Percentiles rank a stretch among this genome's conserved stretches.
These are phyloP conservation scores for Aphelidium insulamus DNA, from an alignment of 371 early-diverging fungal species.

Conservation along the genomic window DNA sequence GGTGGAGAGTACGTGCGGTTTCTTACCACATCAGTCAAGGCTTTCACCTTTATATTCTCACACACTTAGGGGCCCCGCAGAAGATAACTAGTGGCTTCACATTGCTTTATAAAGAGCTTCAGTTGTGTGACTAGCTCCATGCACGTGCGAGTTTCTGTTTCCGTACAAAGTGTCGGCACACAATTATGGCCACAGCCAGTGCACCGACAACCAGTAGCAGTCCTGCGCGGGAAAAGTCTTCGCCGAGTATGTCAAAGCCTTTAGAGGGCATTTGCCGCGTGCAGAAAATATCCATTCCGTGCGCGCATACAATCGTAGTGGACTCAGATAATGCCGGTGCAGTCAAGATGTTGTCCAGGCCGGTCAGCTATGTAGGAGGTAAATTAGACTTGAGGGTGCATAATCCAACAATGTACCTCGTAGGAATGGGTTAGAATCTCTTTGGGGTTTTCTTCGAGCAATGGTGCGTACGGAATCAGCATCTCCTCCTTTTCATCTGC, in stretches of 20 bases:
- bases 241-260: slow-evolving; percentile 73
- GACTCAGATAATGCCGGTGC: slow-evolving; percentile 66
- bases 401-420: slow-evolving; percentile 13
- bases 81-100: too few species aligned
- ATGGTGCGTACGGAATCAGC: slow-evolving; percentile 47
- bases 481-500: slow-evolving; percentile 49
- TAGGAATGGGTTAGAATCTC: slow-evolving; percentile 45
- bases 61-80: too few species aligned
- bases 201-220: slow-evolving; percentile 57
- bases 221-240: slow-evolving; percentile 65
- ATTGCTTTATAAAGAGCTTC: too few species aligned
- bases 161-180: slow-evolving; percentile 45
- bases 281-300: slow-evolving; percentile 73
- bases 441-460: slow-evolving; percentile 41
- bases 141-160: too few species aligned
- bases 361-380: slow-evolving; percentile 17
- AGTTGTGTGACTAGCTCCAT: too few species aligned
- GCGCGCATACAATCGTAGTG: slow-evolving; percentile 67
- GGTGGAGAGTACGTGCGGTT: too few species aligned
- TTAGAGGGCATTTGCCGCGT: slow-evolving; percentile 58
- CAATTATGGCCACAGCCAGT: slow-evolving; percentile 35
- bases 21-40: too few species aligned
- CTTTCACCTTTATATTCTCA: too few species aligned
- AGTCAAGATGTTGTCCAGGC: slow-evolving; percentile 37
- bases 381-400: background rate